A percentile compares a stretch with the other conserved stretches of the same genome.
Evolutionary conservation across 2,329 filamentous ascomycete genomes (phyloP).

Genomic region (Diplodia intermedia): DNA sequence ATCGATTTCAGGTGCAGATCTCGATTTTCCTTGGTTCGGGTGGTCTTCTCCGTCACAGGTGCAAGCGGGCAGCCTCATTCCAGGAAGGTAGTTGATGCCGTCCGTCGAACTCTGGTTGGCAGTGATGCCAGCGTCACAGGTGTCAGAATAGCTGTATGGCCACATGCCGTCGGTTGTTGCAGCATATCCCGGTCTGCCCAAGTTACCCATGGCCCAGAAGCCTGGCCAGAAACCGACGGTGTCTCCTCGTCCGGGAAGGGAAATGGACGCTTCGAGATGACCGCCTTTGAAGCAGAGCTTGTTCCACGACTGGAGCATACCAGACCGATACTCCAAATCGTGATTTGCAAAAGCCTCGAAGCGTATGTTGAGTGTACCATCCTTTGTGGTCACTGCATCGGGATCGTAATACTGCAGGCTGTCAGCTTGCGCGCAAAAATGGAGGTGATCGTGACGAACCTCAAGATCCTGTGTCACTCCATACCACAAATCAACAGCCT

Average conservation of each 20-base stretch:
- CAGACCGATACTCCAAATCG: conserved; percentile 70
- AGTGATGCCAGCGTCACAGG: conserved; percentile 74
- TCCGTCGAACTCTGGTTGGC: conserved; percentile 73
- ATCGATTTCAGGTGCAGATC: conserved; percentile 75
- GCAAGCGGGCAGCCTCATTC: conserved; percentile 73
- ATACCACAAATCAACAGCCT: conserved; percentile 74
- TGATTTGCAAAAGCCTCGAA: conserved; percentile 72
- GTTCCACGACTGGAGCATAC: conserved; percentile 79
- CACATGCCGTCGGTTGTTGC: conserved; percentile 75
- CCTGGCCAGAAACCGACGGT: conserved; percentile 76
- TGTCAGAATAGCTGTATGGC: conserved; percentile 75
- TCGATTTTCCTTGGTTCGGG: conserved; percentile 68
- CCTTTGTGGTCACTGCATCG: conserved; percentile 67
- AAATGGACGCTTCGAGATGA: conserved; percentile 72
- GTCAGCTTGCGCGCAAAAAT: background rate
- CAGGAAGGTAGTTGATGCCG: conserved; percentile 70
- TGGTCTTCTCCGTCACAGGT: conserved; percentile 70
- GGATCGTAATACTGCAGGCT: conserved; percentile 70
- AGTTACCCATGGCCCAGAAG: conserved; percentile 78
- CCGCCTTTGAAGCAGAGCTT: conserved; percentile 76
- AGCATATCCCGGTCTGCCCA: conserved; percentile 72
- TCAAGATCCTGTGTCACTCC: conserved; percentile 73
- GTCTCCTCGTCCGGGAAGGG: conserved; percentile 70
- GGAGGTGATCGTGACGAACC: conserved; percentile 46
- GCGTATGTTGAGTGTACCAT: conserved; percentile 68